Conservation (phyloP, 495 filamentous ascomycete species). For the Trichoderma virens region DNA sequence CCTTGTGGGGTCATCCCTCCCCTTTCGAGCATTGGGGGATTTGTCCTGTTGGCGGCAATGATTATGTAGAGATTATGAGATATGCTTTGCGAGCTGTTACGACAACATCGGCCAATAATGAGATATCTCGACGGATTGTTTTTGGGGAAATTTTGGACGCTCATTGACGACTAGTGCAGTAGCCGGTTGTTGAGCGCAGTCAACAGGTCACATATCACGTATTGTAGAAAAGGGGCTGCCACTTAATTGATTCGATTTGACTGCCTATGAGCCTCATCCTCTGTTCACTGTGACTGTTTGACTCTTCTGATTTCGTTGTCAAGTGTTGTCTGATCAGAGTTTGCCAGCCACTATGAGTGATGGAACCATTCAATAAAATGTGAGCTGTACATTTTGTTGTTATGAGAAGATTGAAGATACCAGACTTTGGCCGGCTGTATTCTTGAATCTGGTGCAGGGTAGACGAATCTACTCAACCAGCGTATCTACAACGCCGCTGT, state of each 20-base stretch:
- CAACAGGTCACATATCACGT: background rate
- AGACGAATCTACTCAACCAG: background rate
- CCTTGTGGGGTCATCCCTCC: background rate
- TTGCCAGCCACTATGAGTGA: no score
- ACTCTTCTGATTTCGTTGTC: no score
- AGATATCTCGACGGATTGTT: constrained; percentile 3
- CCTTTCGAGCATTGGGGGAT: background rate
- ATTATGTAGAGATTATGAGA: background rate
- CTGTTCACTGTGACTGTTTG: background rate
- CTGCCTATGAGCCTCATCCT: background rate
- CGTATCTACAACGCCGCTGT: background rate
- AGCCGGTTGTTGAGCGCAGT: background rate
- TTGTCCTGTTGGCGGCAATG: background rate
- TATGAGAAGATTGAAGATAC: no score
- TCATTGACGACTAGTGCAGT: background rate
- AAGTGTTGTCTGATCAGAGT: no score
- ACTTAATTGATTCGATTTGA: background rate
- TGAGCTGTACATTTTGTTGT: no score
- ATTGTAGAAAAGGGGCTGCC: background rate
- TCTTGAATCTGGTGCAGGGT: background rate
- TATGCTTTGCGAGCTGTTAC: background rate
- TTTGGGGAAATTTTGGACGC: background rate
- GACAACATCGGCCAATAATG: background rate
- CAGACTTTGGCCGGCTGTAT: no score
- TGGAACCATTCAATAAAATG: no score